Percentiles rank a stretch among this genome's conserved stretches.
phyloP scores from a whole-genome alignment of 345 rosid species.

The Luvunga scandens region DNA sequence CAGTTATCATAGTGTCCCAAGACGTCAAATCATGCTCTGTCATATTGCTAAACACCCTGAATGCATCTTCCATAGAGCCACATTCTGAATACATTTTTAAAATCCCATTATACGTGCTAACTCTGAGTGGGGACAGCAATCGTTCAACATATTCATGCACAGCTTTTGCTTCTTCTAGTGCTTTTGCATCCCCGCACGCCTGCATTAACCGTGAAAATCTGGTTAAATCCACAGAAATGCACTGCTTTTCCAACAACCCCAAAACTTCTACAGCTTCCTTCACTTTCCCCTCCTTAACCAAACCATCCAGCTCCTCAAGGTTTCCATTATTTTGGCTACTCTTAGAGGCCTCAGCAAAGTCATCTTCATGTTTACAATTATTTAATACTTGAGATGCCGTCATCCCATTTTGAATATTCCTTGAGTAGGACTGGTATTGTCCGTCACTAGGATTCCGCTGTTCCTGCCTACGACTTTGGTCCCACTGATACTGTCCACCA shows the following conservation, averaged over 20 bases:
- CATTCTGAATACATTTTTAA: slow-evolving; percentile 72
- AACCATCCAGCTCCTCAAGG: slow-evolving; percentile 47
- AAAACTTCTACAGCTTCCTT: slow-evolving; percentile 54
- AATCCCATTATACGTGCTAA: slow-evolving; percentile 42
- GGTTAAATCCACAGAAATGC: slow-evolving; percentile 44
- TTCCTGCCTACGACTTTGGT: neutral
- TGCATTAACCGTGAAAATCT: slow-evolving; percentile 47
- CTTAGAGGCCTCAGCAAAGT: slow-evolving; percentile 23
- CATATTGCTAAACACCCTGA: slow-evolving; percentile 53
- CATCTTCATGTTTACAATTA: slow-evolving; percentile 19
- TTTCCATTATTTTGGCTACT: slow-evolving; percentile 12
- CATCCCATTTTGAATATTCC: neutral
- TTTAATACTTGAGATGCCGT: slow-evolving; percentile 10
- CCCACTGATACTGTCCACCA: slow-evolving; percentile 17
- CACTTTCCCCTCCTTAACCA: slow-evolving; percentile 53
- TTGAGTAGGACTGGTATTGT: slow-evolving; percentile 9
- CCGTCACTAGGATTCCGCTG: slow-evolving; percentile 13
- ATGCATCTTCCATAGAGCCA: slow-evolving; percentile 50
- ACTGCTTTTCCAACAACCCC: slow-evolving; percentile 37
- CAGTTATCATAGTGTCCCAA: slow-evolving; percentile 61
- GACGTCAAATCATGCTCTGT: slow-evolving; percentile 45
- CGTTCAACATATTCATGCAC: slow-evolving; percentile 47
- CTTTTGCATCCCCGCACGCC: slow-evolving; percentile 60
- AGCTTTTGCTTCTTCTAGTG: slow-evolving; percentile 56
- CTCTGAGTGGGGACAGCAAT: slow-evolving; percentile 30